phyloP scores from a whole-genome alignment of 495 filamentous ascomycete genomes.

The Cladorrhinum samala region DNA sequence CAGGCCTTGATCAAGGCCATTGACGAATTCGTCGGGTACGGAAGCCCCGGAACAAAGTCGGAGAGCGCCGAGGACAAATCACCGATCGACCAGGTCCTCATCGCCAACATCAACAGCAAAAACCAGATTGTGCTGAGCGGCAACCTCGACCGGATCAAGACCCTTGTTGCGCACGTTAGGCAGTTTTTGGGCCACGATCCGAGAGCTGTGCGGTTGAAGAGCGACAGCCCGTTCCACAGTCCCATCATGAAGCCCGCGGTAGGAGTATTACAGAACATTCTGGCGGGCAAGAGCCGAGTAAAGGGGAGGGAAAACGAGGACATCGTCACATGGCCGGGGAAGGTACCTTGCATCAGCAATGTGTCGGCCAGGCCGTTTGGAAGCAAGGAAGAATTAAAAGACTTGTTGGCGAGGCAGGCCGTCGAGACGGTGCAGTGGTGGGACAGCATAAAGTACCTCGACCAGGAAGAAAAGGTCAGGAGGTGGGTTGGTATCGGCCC shows the following conservation, averaged over 20 bases:
- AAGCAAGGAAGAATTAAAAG: slow-evolving; percentile 63
- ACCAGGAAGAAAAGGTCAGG: slow-evolving; percentile 75
- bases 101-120: slow-evolving; percentile 92
- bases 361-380: slow-evolving; percentile 73
- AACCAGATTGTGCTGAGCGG: slow-evolving; percentile 95
- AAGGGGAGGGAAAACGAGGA: slow-evolving; percentile 41
- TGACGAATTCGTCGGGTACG: slow-evolving; percentile 70
- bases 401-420: slow-evolving; percentile 67
- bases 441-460: slow-evolving; percentile 83
- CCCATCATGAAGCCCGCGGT: slow-evolving; percentile 86
- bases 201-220: slow-evolving; percentile 77
- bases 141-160: slow-evolving; percentile 75
- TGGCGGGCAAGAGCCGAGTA: slow-evolving; percentile 48
- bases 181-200: slow-evolving; percentile 94
- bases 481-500: slow-evolving; percentile 93
- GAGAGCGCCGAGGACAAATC: slow-evolving; percentile 61
- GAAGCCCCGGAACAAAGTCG: slow-evolving; percentile 54
- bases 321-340: slow-evolving; percentile 63
- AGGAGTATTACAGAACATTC: slow-evolving; percentile 58
- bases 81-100: slow-evolving; percentile 76
- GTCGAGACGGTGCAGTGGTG: slow-evolving; percentile 92
- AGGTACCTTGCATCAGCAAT: slow-evolving; percentile 77
- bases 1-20: slow-evolving; percentile 61
- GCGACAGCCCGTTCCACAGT: slow-evolving; percentile 88
- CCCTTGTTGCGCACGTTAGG: slow-evolving; percentile 79